A percentile compares a stretch with the other conserved stretches of the same genome.
Conservation (phyloP, 2,329 filamentous ascomycete genomes). For the Cladophialophora carrionii region DNA sequence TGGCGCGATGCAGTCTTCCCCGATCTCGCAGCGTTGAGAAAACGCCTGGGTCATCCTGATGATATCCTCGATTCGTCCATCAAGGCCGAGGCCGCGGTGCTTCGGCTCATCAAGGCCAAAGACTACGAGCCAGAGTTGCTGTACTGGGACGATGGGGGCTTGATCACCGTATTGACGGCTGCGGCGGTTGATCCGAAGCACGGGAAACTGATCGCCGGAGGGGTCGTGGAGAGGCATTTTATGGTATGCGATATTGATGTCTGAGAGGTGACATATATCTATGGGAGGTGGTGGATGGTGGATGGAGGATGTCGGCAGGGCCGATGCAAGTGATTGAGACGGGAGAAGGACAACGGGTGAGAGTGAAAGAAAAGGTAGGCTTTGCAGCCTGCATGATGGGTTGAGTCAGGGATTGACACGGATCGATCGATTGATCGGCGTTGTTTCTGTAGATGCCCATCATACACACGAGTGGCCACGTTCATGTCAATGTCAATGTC, state of each 20-base stretch:
- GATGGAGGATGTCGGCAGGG: too few species aligned
- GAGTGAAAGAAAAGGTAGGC: background rate
- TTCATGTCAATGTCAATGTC: background rate
- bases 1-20: constrained; percentile 29
- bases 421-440: background rate
- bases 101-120: constrained; percentile 29
- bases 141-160: constrained; percentile 30
- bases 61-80: constrained; percentile 13
- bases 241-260: constrained; percentile 28
- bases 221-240: constrained; percentile 28
- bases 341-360: background rate
- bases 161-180: constrained; percentile 30
- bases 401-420: too few species aligned
- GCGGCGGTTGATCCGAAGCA: constrained; percentile 25
- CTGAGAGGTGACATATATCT: background rate
- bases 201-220: constrained; percentile 27
- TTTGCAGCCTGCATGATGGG: background rate
- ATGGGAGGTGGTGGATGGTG: background rate
- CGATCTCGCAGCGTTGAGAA: constrained; percentile 6
- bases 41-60: constrained; percentile 12
- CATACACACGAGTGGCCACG: background rate
- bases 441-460: too few species aligned
- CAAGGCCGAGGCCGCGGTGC: constrained; percentile 22
- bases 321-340: background rate
- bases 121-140: constrained; percentile 29